Percentiles rank a stretch among this genome's conserved stretches.
phyloP scores from a whole-genome alignment of 2,329 filamentous ascomycete species.

The Alternaria ventricosa region DNA sequence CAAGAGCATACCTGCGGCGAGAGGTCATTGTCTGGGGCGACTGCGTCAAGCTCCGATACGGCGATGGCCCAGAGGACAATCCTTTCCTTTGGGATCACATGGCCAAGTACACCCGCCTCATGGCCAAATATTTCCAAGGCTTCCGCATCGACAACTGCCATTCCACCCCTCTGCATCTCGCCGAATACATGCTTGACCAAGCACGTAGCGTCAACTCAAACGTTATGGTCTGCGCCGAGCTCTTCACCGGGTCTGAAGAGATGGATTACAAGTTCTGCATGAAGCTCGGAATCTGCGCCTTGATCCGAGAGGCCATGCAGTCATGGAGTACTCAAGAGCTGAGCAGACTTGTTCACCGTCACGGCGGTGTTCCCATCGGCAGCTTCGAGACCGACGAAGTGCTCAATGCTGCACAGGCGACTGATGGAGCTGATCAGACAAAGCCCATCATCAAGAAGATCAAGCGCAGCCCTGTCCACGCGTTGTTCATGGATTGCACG shows the following conservation, averaged over 20 bases:
- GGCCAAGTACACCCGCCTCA: slow-evolving; percentile 86
- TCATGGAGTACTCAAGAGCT: slow-evolving; percentile 94
- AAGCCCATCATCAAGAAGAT: slow-evolving; percentile 72
- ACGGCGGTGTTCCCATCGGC: slow-evolving; percentile 92
- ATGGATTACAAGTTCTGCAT: slow-evolving; percentile 97
- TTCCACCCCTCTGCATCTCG: slow-evolving; percentile 92
- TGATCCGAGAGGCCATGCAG: slow-evolving; percentile 98
- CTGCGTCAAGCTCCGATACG: slow-evolving; percentile 96
- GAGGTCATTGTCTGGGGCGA: slow-evolving; percentile 99
- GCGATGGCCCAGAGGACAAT: slow-evolving; percentile 78
- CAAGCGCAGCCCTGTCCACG: slow-evolving; percentile 86
- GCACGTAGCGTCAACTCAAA: slow-evolving; percentile 88
- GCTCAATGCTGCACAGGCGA: slow-evolving; percentile 63
- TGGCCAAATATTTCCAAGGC: slow-evolving; percentile 94
- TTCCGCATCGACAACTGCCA: slow-evolving; percentile 99
- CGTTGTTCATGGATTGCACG: slow-evolving; percentile 98
- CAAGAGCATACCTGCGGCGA: slow-evolving; percentile 89
- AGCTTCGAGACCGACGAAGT: slow-evolving; percentile 96
- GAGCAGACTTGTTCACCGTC: slow-evolving; percentile 88
- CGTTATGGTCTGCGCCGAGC: slow-evolving; percentile 89
- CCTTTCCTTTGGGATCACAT: slow-evolving; percentile 97
- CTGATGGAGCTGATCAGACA: slow-evolving; percentile 30
- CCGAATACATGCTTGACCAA: slow-evolving; percentile 92
- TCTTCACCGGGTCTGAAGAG: slow-evolving; percentile 94
- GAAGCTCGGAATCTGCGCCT: slow-evolving; percentile 83